Conservation (phyloP, 306 rosid genomes). For the Ormosia emarginata region DNA sequence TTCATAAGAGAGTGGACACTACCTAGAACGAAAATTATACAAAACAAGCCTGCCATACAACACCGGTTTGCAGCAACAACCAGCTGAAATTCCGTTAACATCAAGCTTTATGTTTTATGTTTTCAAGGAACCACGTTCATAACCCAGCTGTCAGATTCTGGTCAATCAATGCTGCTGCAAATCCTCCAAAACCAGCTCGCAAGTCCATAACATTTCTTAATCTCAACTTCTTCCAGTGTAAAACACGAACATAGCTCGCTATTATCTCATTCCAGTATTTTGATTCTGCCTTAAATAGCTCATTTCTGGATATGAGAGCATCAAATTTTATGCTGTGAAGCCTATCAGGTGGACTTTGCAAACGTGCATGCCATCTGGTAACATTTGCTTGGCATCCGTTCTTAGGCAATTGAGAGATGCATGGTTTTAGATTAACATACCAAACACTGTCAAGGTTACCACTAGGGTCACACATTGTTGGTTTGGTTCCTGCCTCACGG, state of each 20-base stretch:
- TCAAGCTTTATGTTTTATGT: too few species aligned
- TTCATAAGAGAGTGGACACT: too few species aligned
- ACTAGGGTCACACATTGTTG: conserved; percentile 69
- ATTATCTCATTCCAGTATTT: conserved; percentile 73
- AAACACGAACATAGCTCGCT: conserved; percentile 57
- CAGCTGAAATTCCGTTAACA: too few species aligned
- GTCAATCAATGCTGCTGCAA: conserved; percentile 71
- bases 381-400: conserved; percentile 63
- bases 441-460: conserved; percentile 87
- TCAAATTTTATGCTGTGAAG: conserved; percentile 77
- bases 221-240: conserved; percentile 64
- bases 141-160: conserved; percentile 76
- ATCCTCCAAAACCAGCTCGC: conserved; percentile 99
- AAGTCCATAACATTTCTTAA: conserved; percentile 93
- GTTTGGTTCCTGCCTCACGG: conserved; percentile 68
- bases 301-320: conserved; percentile 76
- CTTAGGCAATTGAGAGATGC: conserved; percentile 78
- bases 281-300: conserved; percentile 83
- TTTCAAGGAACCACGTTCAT: conserved; percentile 78
- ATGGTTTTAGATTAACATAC: conserved; percentile 76
- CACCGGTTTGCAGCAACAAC: too few species aligned
- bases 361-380: conserved; percentile 72
- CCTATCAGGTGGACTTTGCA: conserved; percentile 80
- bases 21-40: too few species aligned
- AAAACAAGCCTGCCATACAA: too few species aligned